Base-by-base conservation (phyloP, 495 filamentous ascomycete species). In the Amniculicola lignicola region DNA sequence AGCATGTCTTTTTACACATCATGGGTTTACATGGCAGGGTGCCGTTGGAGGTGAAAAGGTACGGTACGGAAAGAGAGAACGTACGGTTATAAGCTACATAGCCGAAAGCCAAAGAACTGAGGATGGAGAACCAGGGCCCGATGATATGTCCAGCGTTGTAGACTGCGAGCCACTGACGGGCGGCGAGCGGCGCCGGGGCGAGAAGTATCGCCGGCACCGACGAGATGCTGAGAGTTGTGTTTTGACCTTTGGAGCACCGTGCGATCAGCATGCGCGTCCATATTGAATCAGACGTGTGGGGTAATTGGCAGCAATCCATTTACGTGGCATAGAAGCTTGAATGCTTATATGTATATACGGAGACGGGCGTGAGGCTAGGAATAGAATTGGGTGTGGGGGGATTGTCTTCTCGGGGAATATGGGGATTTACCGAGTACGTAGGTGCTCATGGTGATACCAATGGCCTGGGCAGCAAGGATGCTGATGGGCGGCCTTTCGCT, bases 151-250 rank as follows among this genome's bases (percentile, higher is more conserved):
- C 79, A 1, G 36, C 50, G 27, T 62, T 21, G 64, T 64, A 77
- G 22, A 68, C 52, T 18, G 43, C 52, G 38, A 61, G 37, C 79
- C 78, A 84, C 65, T 83, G 79, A 14, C 54, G 60, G 15, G 77
- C 75, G 42, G 82, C 70, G 10, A 82, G 59, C 0, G 77, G 72
- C 4, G 72, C 64, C 0, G 82, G 82, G 0, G 78, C 74, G 41
- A 76, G 63, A 18, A 83, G 72, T 11, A 83, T 59, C 40, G 72
- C 69, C 3, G 82, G 82, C 9, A 80, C 59, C 22, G 73, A 57
- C 16, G 75, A 78, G 46, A 77, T 38, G 38, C 69, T 38, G 46
- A 74, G 59, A 50, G 64, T 74, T 5, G 44, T n/a, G 23, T 29
- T 48, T 6, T 14, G 10, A 3, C n/a, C 27, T n/a, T n/a, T n/a